A percentile compares a stretch with the other conserved stretches of the same genome.
Conservation (phyloP, 1,284 basidiomycete genomes). For the Ganoderma sinense region DNA sequence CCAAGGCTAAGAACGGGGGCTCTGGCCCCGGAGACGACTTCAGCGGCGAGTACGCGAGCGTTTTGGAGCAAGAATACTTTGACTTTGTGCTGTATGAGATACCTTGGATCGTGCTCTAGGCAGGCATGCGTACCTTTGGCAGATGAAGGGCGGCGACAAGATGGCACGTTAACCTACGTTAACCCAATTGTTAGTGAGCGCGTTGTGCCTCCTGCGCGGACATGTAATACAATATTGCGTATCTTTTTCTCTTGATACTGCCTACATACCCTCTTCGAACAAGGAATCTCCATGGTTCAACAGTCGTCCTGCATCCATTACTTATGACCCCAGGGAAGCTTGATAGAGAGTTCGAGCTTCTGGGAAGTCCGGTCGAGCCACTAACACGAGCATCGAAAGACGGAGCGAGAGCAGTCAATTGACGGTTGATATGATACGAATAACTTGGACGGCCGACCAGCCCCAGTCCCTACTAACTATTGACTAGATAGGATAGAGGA, state of each 20-base stretch:
- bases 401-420: background rate
- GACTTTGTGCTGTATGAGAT: constrained; percentile 93
- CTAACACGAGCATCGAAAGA: background rate
- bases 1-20: constrained; percentile 46
- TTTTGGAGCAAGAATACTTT: constrained; percentile 94
- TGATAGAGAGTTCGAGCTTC: too few relatives aligned
- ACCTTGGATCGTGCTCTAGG: constrained; percentile 67
- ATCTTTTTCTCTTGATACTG: constrained; percentile 11
- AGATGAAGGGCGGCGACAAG: constrained; percentile 7
- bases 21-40: constrained; percentile 58
- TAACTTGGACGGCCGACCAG: constrained; percentile 30
- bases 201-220: constrained; percentile 14
- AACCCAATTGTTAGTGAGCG: background rate
- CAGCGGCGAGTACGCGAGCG: constrained; percentile 86
- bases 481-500: constrained; percentile 29
- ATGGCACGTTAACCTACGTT: background rate
- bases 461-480: constrained; percentile 29
- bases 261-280: constrained; percentile 12
- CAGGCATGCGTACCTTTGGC: background rate
- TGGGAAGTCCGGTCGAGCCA: too few relatives aligned
- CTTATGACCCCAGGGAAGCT: too few relatives aligned
- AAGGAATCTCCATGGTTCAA: background rate
- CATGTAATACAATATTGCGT: constrained; percentile 26
- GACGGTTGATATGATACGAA: constrained; percentile 26
- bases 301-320: background rate